Percentiles rank a stretch among this genome's conserved stretches.
phyloP scores from a whole-genome alignment of 2,329 filamentous ascomycete genomes.

The Pseudocercospora musae region DNA sequence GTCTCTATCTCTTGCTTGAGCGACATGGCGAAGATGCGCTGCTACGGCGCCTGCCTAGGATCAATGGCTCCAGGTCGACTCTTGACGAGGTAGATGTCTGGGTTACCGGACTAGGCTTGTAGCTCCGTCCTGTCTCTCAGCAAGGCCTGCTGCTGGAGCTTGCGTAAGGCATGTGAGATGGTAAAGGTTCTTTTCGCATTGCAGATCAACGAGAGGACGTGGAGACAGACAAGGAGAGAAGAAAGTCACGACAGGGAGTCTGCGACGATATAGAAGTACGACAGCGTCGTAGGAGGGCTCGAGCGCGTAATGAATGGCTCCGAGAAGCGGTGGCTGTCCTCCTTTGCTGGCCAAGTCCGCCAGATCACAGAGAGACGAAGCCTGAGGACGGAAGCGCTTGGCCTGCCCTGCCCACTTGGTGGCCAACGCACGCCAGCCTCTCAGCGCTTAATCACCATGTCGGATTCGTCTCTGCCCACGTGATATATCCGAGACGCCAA shows the following conservation, averaged over 20 bases:
- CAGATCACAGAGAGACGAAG: constrained; percentile 10
- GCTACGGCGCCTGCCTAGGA: background rate
- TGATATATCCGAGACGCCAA: constrained; percentile 4
- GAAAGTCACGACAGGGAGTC: constrained; percentile 18
- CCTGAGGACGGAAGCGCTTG: constrained; percentile 2
- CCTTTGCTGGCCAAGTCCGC: constrained; percentile 6
- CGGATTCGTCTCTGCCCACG: constrained; percentile 11
- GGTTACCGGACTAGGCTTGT: constrained; percentile 2
- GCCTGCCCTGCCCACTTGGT: background rate
- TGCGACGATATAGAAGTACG: constrained; percentile 16
- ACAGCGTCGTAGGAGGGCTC: constrained; percentile 1
- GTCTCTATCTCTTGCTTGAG: constrained; percentile 87
- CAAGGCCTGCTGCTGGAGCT: constrained; percentile 8
- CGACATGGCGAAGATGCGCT: constrained; percentile 40
- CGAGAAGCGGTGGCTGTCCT: constrained; percentile 17
- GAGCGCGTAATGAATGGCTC: constrained; percentile 29
- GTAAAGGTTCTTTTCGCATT: constrained; percentile 14
- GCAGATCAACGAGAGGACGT: constrained; percentile 18
- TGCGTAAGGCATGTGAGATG: constrained; percentile 14
- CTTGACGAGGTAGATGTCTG: background rate
- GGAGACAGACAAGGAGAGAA: constrained; percentile 8
- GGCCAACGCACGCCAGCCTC: too few relatives aligned
- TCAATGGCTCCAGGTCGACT: background rate
- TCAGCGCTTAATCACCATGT: constrained; percentile 9
- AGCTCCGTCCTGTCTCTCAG: constrained; percentile 17